Conservation (phyloP, 352 stramenopile species). For the Globisporangium recalcitrans region DNA sequence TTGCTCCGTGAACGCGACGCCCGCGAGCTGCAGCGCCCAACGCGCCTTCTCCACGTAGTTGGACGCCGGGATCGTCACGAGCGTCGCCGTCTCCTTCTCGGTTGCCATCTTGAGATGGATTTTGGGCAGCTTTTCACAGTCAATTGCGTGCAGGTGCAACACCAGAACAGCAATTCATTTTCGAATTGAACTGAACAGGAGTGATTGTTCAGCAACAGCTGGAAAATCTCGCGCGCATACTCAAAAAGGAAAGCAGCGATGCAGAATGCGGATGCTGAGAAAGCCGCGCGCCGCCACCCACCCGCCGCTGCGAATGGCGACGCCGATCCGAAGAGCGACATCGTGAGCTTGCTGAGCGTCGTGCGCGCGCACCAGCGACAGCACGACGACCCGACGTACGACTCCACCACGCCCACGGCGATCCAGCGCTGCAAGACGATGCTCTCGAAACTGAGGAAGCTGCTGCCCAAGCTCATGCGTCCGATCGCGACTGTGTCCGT, state of each 20-base stretch:
- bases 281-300: background rate
- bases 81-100: conserved; percentile 3
- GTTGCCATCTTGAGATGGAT: background rate
- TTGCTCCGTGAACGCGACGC: conserved; percentile 39
- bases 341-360: conserved; percentile 37
- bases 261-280: conserved; percentile 9
- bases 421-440: conserved; percentile 60
- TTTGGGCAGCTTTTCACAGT: background rate
- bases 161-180: conserved; percentile 7
- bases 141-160: background rate
- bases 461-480: conserved; percentile 66
- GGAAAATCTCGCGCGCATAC: too few relatives aligned
- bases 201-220: too few relatives aligned
- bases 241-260: conserved; percentile 12
- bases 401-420: conserved; percentile 25
- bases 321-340: conserved; percentile 44
- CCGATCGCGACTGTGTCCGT: conserved; percentile 33
- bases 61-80: conserved; percentile 51
- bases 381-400: conserved; percentile 38
- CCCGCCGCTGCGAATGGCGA: conserved; percentile 5
- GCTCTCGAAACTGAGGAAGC: conserved; percentile 60
- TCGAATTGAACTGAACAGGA: too few relatives aligned
- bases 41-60: conserved; percentile 64
- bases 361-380: conserved; percentile 43
- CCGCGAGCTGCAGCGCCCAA: conserved; percentile 39